phyloP scores from a whole-genome alignment of 2,329 filamentous ascomycete genomes.

The Cladophialophora psammophila region DNA sequence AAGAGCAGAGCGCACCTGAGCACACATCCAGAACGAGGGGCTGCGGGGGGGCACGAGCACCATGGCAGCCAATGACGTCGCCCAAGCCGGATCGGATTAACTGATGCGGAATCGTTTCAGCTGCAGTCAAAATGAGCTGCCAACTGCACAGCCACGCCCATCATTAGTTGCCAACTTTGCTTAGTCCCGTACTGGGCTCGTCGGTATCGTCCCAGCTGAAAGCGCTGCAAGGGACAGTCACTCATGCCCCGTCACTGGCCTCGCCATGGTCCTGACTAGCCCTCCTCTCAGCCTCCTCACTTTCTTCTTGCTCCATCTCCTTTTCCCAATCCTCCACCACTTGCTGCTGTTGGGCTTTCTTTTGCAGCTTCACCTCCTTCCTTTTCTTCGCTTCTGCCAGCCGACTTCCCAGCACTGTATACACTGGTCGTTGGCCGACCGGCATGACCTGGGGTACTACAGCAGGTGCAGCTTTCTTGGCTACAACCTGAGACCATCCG shows the following conservation, averaged over 20 bases:
- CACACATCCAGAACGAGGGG: neutral
- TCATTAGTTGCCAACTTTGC: neutral
- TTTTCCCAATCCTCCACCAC: conserved; percentile 58
- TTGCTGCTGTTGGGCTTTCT: conserved; percentile 37
- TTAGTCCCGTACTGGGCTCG: neutral
- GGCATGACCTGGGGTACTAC: conserved; percentile 50
- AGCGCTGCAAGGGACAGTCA: conserved; percentile 16
- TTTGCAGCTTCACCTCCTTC: conserved; percentile 45
- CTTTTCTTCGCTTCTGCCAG: conserved; percentile 45
- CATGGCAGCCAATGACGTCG: conserved; percentile 12
- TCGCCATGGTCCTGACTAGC: conserved; percentile 9
- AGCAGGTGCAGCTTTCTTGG: conserved; percentile 56
- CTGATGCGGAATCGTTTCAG: neutral
- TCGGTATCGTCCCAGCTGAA: neutral
- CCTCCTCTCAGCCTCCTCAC: conserved; percentile 20
- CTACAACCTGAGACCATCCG: conserved; percentile 62
- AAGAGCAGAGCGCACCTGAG: neutral
- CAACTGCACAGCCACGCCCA: neutral
- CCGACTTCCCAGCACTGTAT: conserved; percentile 44
- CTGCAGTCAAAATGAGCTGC: neutral
- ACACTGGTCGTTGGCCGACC: conserved; percentile 45
- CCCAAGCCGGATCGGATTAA: conserved; percentile 20
- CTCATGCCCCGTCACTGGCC: neutral
- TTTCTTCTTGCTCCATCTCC: conserved; percentile 53
- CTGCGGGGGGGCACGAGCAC: neutral